These are phyloP conservation scores for Trichosporon asahii DNA, from an alignment of 1,284 basidiomycete genomes.

Conservation along the genomic window DNA sequence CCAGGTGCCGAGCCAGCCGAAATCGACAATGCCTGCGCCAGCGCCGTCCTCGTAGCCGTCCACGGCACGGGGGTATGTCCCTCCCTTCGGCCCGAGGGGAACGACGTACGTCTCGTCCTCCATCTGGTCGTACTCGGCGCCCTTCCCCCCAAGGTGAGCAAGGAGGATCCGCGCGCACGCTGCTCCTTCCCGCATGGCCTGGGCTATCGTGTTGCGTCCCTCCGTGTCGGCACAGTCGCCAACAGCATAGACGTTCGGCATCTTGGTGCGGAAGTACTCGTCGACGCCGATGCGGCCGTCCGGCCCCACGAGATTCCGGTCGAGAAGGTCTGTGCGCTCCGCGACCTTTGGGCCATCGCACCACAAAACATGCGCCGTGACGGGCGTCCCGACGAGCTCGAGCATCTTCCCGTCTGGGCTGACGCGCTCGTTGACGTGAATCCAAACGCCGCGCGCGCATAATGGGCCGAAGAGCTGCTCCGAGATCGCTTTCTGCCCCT, in stretches of 20 bases:
- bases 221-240: constrained; percentile 35
- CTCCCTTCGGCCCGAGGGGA: constrained; percentile 13
- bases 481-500: constrained; percentile 20
- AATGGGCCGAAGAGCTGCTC: constrained; percentile 37
- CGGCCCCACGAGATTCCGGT: background rate
- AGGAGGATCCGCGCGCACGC: background rate
- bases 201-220: constrained; percentile 16
- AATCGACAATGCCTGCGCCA: constrained; percentile 11
- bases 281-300: constrained; percentile 45
- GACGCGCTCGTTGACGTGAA: constrained; percentile 48
- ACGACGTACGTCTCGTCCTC: background rate
- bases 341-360: constrained; percentile 49
- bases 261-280: constrained; percentile 37
- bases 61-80: background rate
- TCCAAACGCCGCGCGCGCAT: constrained; percentile 39
- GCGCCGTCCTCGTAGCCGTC: background rate
- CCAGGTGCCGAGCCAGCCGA: constrained; percentile 10
- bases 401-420: background rate
- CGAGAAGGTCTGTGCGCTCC: constrained; percentile 39
- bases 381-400: constrained; percentile 25
- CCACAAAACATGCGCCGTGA: constrained; percentile 52
- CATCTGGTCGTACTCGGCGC: background rate
- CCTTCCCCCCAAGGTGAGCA: background rate
- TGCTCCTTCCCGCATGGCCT: background rate
- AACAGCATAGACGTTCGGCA: constrained; percentile 38